Evolutionary conservation across 2,329 filamentous ascomycete genomes (phyloP).

Genomic region (Sporothrix curviconia): DNA sequence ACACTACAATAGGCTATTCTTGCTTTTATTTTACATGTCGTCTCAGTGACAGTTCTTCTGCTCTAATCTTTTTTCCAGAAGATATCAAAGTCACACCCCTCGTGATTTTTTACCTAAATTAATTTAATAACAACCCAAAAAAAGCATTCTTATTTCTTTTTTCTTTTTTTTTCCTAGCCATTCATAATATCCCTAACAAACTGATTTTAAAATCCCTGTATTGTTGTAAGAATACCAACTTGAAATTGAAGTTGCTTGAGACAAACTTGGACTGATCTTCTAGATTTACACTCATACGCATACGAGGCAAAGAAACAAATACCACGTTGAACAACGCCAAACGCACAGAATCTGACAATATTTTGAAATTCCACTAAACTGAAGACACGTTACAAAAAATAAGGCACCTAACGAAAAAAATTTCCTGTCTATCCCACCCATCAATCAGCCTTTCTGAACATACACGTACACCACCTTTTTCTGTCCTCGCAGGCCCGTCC

Average conservation of each 20-base stretch:
- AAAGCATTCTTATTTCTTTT: too few relatives aligned
- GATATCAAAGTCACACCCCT: too few relatives aligned
- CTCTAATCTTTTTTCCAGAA: too few relatives aligned
- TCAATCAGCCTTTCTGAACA: constrained; percentile 44
- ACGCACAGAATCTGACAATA: background rate
- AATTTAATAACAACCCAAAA: too few relatives aligned
- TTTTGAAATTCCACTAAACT: background rate
- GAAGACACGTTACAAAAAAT: background rate
- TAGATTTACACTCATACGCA: background rate
- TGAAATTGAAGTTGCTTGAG: background rate
- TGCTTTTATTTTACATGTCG: too few relatives aligned
- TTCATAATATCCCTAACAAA: too few relatives aligned
- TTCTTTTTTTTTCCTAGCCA: background rate
- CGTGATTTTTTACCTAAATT: too few relatives aligned
- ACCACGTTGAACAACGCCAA: too few relatives aligned
- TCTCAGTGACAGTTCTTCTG: too few relatives aligned
- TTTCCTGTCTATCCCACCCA: background rate
- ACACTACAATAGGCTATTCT: too few relatives aligned
- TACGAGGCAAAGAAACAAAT: too few relatives aligned
- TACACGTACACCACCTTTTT: constrained; percentile 56
- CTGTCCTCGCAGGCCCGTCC: constrained; percentile 41
- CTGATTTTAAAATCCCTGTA: background rate
- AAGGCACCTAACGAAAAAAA: background rate
- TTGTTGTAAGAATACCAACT: too few relatives aligned
- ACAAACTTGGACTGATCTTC: background rate